Conservation (phyloP, 2,329 filamentous ascomycete species). For the Fusarium sp. region DNA sequence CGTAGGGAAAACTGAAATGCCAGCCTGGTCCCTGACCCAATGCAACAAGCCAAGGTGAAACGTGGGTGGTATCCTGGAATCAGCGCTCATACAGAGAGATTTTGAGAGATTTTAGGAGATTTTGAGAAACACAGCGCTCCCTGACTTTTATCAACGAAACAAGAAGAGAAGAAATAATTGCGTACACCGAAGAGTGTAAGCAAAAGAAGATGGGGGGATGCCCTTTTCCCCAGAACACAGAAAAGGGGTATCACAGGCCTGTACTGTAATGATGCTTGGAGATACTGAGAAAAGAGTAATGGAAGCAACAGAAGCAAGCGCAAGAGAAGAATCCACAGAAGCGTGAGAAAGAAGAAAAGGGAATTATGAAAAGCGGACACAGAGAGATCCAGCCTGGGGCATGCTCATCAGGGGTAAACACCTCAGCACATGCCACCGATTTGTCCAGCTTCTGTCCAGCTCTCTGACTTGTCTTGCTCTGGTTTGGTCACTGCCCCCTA, state of each 20-base stretch:
- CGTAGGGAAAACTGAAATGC: slow-evolving; percentile 45
- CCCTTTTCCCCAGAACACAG: slow-evolving; percentile 33
- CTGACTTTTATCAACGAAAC: slow-evolving; percentile 47
- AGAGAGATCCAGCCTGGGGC: slow-evolving; percentile 31
- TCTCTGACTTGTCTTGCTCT: slow-evolving; percentile 43
- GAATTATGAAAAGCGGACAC: slow-evolving; percentile 43
- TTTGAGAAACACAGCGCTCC: slow-evolving; percentile 45
- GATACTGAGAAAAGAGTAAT: slow-evolving; percentile 45
- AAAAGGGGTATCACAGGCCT: slow-evolving; percentile 40
- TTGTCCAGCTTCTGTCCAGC: slow-evolving; percentile 40
- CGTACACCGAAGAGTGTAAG: slow-evolving; percentile 45
- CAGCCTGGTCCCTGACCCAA: slow-evolving; percentile 43
- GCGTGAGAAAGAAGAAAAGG: slow-evolving; percentile 45
- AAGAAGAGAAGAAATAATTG: slow-evolving; percentile 49
- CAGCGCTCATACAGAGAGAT: slow-evolving; percentile 47
- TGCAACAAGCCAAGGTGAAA: slow-evolving; percentile 43
- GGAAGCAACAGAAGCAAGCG: slow-evolving; percentile 44
- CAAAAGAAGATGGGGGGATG: slow-evolving; percentile 49
- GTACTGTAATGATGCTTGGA: slow-evolving; percentile 39
- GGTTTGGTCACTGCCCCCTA: slow-evolving; percentile 54
- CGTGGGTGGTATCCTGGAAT: slow-evolving; percentile 50
- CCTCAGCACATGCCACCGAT: slow-evolving; percentile 38
- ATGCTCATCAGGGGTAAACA: slow-evolving; percentile 44
- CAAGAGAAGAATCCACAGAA: slow-evolving; percentile 40
- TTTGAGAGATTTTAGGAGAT: slow-evolving; percentile 40